Percentiles rank a stretch among this genome's conserved stretches.
These are phyloP conservation scores for Lentinula aciculospora DNA, from an alignment of 768 basidiomycete genomes.

Conservation along the genomic window DNA sequence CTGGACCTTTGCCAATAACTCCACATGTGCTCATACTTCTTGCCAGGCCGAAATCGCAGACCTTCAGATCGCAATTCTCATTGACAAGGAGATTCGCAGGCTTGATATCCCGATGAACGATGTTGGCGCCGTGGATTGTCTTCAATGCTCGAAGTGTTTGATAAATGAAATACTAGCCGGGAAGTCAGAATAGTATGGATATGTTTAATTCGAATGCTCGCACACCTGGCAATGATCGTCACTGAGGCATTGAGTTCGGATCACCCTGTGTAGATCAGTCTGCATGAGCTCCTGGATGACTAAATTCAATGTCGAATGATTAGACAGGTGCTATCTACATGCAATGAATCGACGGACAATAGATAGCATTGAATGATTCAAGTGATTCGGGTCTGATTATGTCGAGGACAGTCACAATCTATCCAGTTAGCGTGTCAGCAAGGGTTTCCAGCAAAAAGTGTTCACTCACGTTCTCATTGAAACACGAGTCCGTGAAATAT, in stretches of 20 bases:
- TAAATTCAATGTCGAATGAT: constrained; percentile 25
- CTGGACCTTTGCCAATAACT: constrained; percentile 74
- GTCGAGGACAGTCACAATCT: constrained; percentile 90
- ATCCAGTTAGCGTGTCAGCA: constrained; percentile 8
- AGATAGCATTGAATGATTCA: constrained; percentile 83
- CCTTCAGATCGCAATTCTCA: constrained; percentile 94
- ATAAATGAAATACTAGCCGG: constrained; percentile 78
- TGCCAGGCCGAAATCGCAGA: constrained; percentile 92
- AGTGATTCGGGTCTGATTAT: constrained; percentile 80
- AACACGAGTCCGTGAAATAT: constrained; percentile 81
- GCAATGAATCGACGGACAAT: constrained; percentile 38
- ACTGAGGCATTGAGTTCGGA: constrained; percentile 89
- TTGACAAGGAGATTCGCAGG: constrained; percentile 90
- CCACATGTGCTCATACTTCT: constrained; percentile 83
- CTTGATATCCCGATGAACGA: constrained; percentile 95
- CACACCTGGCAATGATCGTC: constrained; percentile 63
- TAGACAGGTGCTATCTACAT: neutral
- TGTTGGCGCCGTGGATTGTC: constrained; percentile 92
- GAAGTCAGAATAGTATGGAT: neutral
- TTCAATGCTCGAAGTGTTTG: constrained; percentile 95
- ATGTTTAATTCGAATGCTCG: neutral
- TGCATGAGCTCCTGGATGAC: constrained; percentile 94
- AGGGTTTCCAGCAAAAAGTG: neutral
- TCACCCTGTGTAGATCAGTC: constrained; percentile 95
- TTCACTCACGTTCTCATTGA: constrained; percentile 74